These are phyloP conservation scores for Vigna mungo DNA, from an alignment of 306 rosid genomes.

Conservation along the genomic window DNA sequence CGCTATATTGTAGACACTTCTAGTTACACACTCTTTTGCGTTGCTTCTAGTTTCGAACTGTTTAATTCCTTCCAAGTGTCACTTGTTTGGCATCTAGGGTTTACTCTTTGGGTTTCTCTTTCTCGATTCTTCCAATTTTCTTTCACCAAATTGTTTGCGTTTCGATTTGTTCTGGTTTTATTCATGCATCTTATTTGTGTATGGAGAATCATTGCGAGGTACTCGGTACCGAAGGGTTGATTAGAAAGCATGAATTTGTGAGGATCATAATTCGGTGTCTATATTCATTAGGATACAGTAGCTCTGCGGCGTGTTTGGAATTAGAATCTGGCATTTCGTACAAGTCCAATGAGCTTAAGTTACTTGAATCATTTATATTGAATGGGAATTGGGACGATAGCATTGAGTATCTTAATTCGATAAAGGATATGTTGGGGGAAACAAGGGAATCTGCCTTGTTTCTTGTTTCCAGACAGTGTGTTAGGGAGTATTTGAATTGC, in stretches of 20 bases:
- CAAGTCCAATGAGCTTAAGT: conserved; percentile 60
- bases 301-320: conserved; percentile 76
- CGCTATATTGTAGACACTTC: background rate
- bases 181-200: conserved; percentile 5
- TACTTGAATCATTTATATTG: conserved; percentile 65
- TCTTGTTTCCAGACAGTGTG: conserved; percentile 68
- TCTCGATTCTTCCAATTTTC: background rate
- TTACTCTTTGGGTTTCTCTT: background rate
- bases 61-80: background rate
- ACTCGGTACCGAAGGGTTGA: conserved; percentile 70
- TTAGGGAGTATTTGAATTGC: conserved; percentile 62
- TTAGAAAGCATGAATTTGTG: conserved; percentile 71
- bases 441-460: conserved; percentile 68
- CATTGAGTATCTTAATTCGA: conserved; percentile 52
- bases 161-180: background rate
- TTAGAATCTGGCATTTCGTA: conserved; percentile 72
- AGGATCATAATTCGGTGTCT: conserved; percentile 77
- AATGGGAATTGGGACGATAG: conserved; percentile 76
- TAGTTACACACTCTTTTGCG: background rate
- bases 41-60: background rate
- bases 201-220: conserved; percentile 59
- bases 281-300: conserved; percentile 67
- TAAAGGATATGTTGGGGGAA: conserved; percentile 62
- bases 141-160: too few species aligned
- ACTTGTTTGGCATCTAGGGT: background rate